Conservation (phyloP, 2,329 filamentous ascomycete species). For the Fusarium pseudocircinatum region DNA sequence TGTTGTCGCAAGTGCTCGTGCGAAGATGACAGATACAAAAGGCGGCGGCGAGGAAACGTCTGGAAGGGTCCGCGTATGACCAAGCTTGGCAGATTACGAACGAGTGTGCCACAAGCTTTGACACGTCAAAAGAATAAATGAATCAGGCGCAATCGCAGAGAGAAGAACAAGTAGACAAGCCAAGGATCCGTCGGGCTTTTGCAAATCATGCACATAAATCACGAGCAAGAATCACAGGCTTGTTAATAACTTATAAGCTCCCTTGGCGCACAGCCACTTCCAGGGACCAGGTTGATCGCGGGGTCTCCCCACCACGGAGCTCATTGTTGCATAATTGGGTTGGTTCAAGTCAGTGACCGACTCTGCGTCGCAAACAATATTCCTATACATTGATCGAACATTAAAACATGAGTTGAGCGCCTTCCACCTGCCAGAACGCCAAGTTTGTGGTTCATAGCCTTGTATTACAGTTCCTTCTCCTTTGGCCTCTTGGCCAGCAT, state of each 20-base stretch:
- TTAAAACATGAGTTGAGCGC: slow-evolving; percentile 37
- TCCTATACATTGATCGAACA: background rate
- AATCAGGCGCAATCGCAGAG: background rate
- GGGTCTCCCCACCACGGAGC: slow-evolving; percentile 19
- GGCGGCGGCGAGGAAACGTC: slow-evolving; percentile 46
- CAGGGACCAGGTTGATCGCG: slow-evolving; percentile 21
- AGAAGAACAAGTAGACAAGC: background rate
- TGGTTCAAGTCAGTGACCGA: background rate
- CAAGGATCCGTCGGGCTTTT: background rate
- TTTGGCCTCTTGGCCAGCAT: slow-evolving; percentile 54
- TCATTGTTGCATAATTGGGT: background rate
- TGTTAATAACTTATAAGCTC: background rate
- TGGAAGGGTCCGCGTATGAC: slow-evolving; percentile 47
- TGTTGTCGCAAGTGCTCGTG: slow-evolving; percentile 41
- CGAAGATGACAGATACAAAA: slow-evolving; percentile 37
- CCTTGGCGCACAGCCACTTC: slow-evolving; percentile 27
- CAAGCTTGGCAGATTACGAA: slow-evolving; percentile 38
- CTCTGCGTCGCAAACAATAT: background rate
- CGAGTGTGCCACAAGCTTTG: slow-evolving; percentile 6
- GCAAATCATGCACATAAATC: background rate
- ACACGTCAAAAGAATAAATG: background rate
- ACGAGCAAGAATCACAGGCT: background rate
- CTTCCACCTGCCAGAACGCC: slow-evolving; percentile 30
- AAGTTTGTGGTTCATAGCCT: slow-evolving; percentile 9
- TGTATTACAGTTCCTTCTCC: slow-evolving; percentile 55